These are phyloP conservation scores for Oenanthe javanica DNA, from an alignment of 140 eudicot species.

Conservation along the genomic window DNA sequence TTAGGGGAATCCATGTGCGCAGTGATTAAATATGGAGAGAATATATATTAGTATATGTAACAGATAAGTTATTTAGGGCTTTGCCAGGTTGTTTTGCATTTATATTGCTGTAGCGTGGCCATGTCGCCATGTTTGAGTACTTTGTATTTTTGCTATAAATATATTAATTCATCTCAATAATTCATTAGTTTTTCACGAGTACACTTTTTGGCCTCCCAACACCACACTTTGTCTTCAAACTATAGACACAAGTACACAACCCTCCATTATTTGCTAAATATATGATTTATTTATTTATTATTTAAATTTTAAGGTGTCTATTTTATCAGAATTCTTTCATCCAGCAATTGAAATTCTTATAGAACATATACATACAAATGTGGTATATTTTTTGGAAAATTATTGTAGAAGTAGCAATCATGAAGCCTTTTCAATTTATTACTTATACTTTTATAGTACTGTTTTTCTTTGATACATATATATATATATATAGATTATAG, in stretches of 20 bases:
- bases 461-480: too few species aligned
- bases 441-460: too few species aligned
- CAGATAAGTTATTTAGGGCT: background rate
- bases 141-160: conserved; percentile 6
- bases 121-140: conserved; percentile 15
- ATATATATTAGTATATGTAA: background rate
- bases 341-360: too few species aligned
- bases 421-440: background rate
- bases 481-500: too few species aligned
- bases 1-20: conserved; percentile 17
- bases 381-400: background rate
- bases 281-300: too few species aligned
- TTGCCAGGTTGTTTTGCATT: conserved; percentile 19
- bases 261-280: background rate
- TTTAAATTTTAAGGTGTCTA: too few species aligned
- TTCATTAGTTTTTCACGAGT: background rate
- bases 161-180: too few species aligned
- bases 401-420: background rate
- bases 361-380: background rate
- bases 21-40: background rate
- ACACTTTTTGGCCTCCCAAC: conserved; percentile 14
- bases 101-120: conserved; percentile 12
- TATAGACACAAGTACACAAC: background rate
- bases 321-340: too few species aligned
- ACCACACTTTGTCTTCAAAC: conserved; percentile 4